Conservation (phyloP, 1,284 basidiomycete genomes). For the Takashimella tepidaria region DNA sequence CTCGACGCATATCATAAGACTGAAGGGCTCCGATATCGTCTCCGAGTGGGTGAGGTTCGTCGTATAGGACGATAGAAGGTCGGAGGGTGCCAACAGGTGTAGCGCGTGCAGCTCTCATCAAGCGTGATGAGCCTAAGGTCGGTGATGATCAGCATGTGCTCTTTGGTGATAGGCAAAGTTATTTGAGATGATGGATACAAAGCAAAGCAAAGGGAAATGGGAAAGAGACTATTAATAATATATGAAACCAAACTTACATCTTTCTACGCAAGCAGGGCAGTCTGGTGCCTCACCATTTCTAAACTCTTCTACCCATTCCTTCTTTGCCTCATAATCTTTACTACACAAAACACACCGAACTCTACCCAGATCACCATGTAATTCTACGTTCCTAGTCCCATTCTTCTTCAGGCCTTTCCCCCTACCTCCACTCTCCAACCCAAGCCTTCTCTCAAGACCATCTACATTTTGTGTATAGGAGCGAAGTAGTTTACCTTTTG, state of each 20-base stretch:
- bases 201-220: not conserved
- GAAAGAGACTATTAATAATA: too few relatives aligned
- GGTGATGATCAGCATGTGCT: slow-evolving; percentile 4
- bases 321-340: slow-evolving; percentile 63
- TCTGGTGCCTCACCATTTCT: slow-evolving; percentile 64
- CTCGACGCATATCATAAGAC: slow-evolving; percentile 62
- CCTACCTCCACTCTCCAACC: slow-evolving; percentile 63
- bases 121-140: slow-evolving; percentile 71
- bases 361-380: slow-evolving; percentile 86
- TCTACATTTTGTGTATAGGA: slow-evolving; percentile 96
- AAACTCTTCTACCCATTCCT: slow-evolving; percentile 61
- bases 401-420: slow-evolving; percentile 53
- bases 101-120: slow-evolving; percentile 72
- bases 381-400: slow-evolving; percentile 74
- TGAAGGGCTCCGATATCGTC: slow-evolving; percentile 78
- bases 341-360: slow-evolving; percentile 79
- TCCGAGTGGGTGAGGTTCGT: slow-evolving; percentile 79
- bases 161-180: not conserved
- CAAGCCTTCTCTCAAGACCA: slow-evolving; percentile 76
- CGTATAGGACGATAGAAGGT: slow-evolving; percentile 84
- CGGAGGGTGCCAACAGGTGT: slow-evolving; percentile 71
- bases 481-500: slow-evolving; percentile 75
- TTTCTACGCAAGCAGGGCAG: slow-evolving; percentile 71
- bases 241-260: slow-evolving; percentile 58
- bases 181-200: not conserved